Base-by-base conservation (phyloP, 805 yeast species). In the Wickerhamiella dianesei region DNA sequence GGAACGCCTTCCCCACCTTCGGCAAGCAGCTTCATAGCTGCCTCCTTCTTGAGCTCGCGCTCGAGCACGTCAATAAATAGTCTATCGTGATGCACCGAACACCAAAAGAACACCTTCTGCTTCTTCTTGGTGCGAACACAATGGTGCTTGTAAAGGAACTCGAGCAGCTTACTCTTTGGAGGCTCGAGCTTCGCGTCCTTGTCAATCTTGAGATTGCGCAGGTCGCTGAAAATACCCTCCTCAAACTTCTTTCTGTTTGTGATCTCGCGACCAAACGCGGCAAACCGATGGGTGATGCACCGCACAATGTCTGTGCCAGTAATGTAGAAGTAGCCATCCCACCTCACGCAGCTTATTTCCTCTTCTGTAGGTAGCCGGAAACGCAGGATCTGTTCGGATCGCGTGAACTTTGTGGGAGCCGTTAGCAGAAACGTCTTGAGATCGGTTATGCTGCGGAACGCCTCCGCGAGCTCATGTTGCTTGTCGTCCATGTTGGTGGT, bases 231-330 rank as follows among this genome's bases (percentile, higher is more conserved):
- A 19, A 89, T 79, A 19, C 97, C 97, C 65, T 89, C 97, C 67
- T 89, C 97, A 61, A 89, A 89, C 66, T 89, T 89, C 67, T 89
- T 89, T 55, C 95, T 72, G 61, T 89, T 95, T 12, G 74, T 62
- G 19, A 89, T 77, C 50, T 76, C 76, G 50, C 97, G 70, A 0
- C 97, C 97, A 67, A 89, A 83, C 55, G 85, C 85, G 56, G 81
- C 80, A 67, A 89, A 82, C 56, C 88, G 77, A 63, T 82, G 87
- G n/a, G 87, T 82, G 43, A 89, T 75, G 61, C 94, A 82, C 49
- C 95, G 75, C 41, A 92, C 96, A 47, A 89, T 88, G 68, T 89
- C 97, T 0, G 97, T 89, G 2, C 97, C 97, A 0, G 97, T 89
- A 44, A 89, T 75, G 65, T 82, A 88, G 60, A 82, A 89, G 12